Base-by-base conservation (phyloP, 768 basidiomycete genomes). In the Pleurotus tuber-regium region DNA sequence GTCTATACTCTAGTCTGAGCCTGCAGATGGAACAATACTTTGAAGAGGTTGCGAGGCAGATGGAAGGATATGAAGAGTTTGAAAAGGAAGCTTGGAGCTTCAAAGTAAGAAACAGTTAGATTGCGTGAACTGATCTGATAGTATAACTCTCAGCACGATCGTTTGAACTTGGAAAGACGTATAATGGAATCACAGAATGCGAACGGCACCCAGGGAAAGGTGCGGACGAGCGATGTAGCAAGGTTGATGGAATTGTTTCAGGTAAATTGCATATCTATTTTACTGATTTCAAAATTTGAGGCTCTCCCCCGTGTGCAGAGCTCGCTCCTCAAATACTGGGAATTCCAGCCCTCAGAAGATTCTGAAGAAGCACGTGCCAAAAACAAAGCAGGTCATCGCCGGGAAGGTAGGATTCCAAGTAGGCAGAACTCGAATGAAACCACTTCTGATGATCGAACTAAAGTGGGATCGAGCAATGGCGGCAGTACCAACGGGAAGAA, bases 221-320 rank as follows among this genome's bases (percentile, higher is more conserved):
- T 92, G 51, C 82, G 79, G 64, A 88, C 89, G 2, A 86, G 87
- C 58, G 91, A 93, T 58, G 72, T 92, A 33, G 87, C 90, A 5
- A 76, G 89, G 16, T 70, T 92, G 12, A 89, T 93, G 87, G 91
- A 92, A 58, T 67, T 92, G 2, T 90, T 92, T 61, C 90, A 91
- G 70, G 87, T 80, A 54, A 51, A 66, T 46, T 30, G 42, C 11
- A 50, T 25, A 18, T 28, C 14, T n/a, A 40, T 30, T 41, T n/a
- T n/a, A n/a, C 28, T 3, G 18, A 9, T 42, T 29, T 9, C 46
- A 41, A 1, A 51, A 3, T 49, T 12, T 19, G 8, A 8, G 33
- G 6, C 11, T 51, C 5, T 43, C 18, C 25, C 16, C n/a, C n/a
- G n/a, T n/a, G n/a, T 30, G 4, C 51, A 87, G 84, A 85, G 77